Conservation (phyloP, 2,329 filamentous ascomycete genomes). For the Aspergillus jensenii region DNA sequence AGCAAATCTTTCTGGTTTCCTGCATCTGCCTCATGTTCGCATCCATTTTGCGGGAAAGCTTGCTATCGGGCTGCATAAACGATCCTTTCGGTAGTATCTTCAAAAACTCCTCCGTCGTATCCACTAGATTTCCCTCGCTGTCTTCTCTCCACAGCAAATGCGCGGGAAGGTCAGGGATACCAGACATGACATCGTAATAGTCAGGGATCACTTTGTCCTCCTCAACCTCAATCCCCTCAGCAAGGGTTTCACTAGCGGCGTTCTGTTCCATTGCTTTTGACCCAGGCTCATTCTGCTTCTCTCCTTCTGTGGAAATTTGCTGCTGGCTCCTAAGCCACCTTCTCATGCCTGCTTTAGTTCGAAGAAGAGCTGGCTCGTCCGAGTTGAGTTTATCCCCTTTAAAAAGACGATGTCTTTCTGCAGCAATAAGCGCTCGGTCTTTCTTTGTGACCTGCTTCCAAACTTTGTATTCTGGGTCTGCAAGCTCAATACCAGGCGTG, state of each 20-base stretch:
- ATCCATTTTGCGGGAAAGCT: conserved; percentile 76
- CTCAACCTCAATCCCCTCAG: conserved; percentile 91
- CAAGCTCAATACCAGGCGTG: conserved; percentile 75
- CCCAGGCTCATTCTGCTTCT: conserved; percentile 44
- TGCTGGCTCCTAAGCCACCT: conserved; percentile 79
- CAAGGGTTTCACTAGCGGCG: conserved; percentile 71
- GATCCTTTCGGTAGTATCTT: conserved; percentile 71
- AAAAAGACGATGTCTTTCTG: conserved; percentile 83
- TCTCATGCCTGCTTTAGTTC: conserved; percentile 85
- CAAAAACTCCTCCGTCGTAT: conserved; percentile 82
- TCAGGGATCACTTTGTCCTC: conserved; percentile 84
- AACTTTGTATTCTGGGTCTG: conserved; percentile 88
- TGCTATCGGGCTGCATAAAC: conserved; percentile 74
- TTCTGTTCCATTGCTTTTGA: conserved; percentile 49
- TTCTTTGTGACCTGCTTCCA: conserved; percentile 99
- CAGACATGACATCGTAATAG: conserved; percentile 86
- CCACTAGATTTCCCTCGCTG: conserved; percentile 81
- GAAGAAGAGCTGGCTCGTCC: conserved; percentile 82
- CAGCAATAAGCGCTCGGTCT: conserved; percentile 80
- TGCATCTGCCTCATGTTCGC: conserved; percentile 93
- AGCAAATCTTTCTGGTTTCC: conserved; percentile 91
- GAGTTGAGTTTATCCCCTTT: conserved; percentile 78
- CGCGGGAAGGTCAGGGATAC: conserved; percentile 78
- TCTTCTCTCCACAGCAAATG: conserved; percentile 87
- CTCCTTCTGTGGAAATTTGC: conserved; percentile 60